A percentile compares a stretch with the other conserved stretches of the same genome.
Evolutionary conservation across 129 eudicot genomes (phyloP).

Genomic region (Centaurea solstitialis): DNA sequence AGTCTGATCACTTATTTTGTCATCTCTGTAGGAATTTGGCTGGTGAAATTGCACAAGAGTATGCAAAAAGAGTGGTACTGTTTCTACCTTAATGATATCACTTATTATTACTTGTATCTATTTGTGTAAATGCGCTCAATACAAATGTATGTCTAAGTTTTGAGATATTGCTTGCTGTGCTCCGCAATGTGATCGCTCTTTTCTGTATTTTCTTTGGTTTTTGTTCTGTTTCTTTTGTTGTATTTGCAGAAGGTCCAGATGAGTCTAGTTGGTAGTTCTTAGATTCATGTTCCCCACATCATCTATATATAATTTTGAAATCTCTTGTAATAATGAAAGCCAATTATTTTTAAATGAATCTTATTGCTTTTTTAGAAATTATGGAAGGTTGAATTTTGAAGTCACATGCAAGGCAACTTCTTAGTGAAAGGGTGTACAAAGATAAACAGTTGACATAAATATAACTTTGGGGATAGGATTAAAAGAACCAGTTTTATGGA

Average conservation of each 20-base stretch:
- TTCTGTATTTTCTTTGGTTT: neutral
- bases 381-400: neutral
- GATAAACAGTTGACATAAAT: neutral
- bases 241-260: neutral
- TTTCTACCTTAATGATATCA: neutral
- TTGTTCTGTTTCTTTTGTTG: neutral
- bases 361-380: neutral
- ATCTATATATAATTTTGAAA: neutral
- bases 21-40: conserved; percentile 75
- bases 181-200: neutral
- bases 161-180: neutral
- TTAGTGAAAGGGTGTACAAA: neutral
- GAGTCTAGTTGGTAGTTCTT: neutral
- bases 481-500: neutral
- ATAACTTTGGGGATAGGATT: neutral
- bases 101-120: neutral
- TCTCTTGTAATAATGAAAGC: neutral
- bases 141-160: neutral
- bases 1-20: conserved; percentile 16
- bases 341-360: neutral
- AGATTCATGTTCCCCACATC: neutral
- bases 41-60: conserved; percentile 85
- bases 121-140: neutral
- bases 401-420: neutral
- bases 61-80: conserved; percentile 72